phyloP scores from a whole-genome alignment of 257 asterid species.

The Solanum arcanum region DNA sequence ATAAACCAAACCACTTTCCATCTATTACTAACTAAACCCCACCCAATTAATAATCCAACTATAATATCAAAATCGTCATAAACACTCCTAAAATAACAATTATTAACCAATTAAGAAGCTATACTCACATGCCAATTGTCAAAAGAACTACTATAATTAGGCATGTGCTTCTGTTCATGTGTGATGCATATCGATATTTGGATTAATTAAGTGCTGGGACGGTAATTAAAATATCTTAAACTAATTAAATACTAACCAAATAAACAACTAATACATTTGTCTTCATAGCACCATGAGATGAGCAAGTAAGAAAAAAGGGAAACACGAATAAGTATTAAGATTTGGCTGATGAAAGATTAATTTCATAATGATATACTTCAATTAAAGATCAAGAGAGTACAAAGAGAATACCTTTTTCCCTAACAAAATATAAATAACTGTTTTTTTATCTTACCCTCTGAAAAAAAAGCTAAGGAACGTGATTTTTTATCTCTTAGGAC shows the following conservation, averaged over 20 bases:
- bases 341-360: too few species aligned
- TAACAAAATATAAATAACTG: too few species aligned
- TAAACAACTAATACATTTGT: neutral
- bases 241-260: neutral
- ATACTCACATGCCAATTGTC: neutral
- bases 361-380: too few species aligned
- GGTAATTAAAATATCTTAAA: neutral
- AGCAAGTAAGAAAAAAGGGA: neutral
- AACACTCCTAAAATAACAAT: neutral
- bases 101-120: slow-evolving; percentile 16
- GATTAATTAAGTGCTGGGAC: neutral
- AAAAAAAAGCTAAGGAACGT: neutral
- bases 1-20: too few species aligned
- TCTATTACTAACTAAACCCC: too few species aligned
- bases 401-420: too few species aligned
- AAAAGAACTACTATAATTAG: neutral
- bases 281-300: neutral
- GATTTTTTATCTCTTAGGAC: neutral
- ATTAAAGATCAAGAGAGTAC: too few species aligned
- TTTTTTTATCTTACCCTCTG: too few species aligned
- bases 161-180: neutral
- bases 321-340: neutral
- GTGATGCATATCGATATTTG: neutral
- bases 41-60: too few species aligned
- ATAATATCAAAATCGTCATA: too few species aligned